Evolutionary conservation across 441 rosid species (phyloP), one percentile per base, ranked within the genome.

Genomic region (Populus trichocarpa): DNA sequence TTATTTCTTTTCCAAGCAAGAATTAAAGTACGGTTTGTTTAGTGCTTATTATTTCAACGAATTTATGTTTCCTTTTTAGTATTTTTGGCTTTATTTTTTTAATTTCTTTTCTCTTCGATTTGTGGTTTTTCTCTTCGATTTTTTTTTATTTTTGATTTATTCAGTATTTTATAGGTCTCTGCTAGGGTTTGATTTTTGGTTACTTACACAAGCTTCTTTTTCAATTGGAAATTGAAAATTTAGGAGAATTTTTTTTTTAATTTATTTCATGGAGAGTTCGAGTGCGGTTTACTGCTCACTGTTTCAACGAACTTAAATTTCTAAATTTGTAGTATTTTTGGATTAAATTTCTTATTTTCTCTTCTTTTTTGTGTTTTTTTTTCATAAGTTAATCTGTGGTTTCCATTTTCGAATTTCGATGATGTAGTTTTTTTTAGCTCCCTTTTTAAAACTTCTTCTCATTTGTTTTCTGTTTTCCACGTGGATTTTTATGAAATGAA

Each of bases 101-200:
- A 30, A 30, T 30, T 5, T 3, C 50, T 46, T 71, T 25, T 30
- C n/a, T 16, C 33, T 70, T 42, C 32, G 23, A 6, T 8, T 8
- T n/a, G 13, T 69, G 23, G 8, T 68, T 30, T 30, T 30, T 30
- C 3, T 30, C 3, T 30, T 30, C 32, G 32, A 30, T 30, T 30
- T 3, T 28, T 36, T n/a, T 69, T 18, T 42, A n/a, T 12, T 70
- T 9, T 38, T 70, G 18, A 25, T 40, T 22, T 4, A 4, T 8
- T 0, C 8, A 11, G 16, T 12, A 69, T 38, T 11, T 12, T 35
- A 7, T 40, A 70, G 26, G 30, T 22, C 22, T 23, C 9, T n/a
- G 73, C 11, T 70, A 38, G 73, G 73, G 59, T 70, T 70, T 40
- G 59, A 23, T 69, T 40, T 67, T 14, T 22, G 59, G 30, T 70